Base-by-base conservation (phyloP, 352 stramenopile species). In the Pythium grandisporangium region DNA sequence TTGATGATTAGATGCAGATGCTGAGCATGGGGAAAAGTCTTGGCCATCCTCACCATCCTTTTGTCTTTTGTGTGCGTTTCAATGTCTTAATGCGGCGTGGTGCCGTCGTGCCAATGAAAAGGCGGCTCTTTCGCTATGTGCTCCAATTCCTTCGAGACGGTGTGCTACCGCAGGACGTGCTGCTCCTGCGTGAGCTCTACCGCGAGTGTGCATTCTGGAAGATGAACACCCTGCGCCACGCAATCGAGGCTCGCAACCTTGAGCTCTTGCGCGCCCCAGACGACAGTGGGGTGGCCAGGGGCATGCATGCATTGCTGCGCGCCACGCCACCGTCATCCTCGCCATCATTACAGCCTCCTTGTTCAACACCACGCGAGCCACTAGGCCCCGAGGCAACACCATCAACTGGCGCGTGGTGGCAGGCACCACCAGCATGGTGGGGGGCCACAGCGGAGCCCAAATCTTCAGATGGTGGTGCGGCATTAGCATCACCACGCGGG, bases 151-250 rank as follows among this genome's bases (percentile, higher is more conserved):
- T 90, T 3, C 71, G 76, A n/a, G 79, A 93, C 40, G 75, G 75
- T 0, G 42, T 86, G 14, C 52, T 93, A 14, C 74, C 71, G 2
- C 66, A 65, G 6, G 74, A 89, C 44, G 56, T 68, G 23, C 84
- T 81, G 42, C 41, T 90, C 0, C 55, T 90, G 30, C 64, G 66
- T 1, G 63, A 64, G 24, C 53, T 87, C 45, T 93, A 93, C 42
- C 53, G 82, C 4, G 76, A 90, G 52, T 79, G 70, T 48, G 77
- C 87, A 37, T 93, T 87, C 56, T 93, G 74, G 76, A 83, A 77
- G 39, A 67, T 93, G 17, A 69, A 82, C 34, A 81, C 79, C 36
- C 48, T 93, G 6, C 70, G 76, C 30, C 73, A 73, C 23, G 76
- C 74, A 2, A 89, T 93, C 35, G 79, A 90, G 51, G 48, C 65